These are phyloP conservation scores for Albophoma yamanashiensis DNA, from an alignment of 2,329 filamentous ascomycete genomes.

Conservation along the genomic window DNA sequence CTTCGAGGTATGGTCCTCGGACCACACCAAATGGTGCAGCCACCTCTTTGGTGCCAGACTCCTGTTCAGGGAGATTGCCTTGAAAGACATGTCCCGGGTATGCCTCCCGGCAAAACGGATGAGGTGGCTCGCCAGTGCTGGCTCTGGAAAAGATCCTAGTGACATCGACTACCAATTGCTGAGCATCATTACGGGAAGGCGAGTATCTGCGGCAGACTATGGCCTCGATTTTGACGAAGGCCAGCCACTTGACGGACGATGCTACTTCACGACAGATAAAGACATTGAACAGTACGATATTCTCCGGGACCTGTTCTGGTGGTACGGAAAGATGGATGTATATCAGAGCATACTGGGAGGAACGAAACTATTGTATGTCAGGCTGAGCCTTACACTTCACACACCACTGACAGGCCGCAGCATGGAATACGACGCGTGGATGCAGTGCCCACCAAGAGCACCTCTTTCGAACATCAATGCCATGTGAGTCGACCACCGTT, in stretches of 20 bases:
- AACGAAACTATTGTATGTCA: conserved; percentile 67
- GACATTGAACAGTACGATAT: conserved; percentile 76
- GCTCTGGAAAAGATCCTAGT: conserved; percentile 18
- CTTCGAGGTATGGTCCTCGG: conserved; percentile 90
- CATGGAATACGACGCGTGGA: conserved; percentile 71
- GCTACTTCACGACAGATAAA: conserved; percentile 28
- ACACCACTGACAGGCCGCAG: conserved; percentile 31
- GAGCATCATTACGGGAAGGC: conserved; percentile 27
- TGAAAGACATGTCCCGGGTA: conserved; percentile 58
- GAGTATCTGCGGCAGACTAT: conserved; percentile 26
- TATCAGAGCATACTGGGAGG: conserved; percentile 87
- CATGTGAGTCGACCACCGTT: conserved; percentile 35
- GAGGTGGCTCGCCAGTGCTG: conserved; percentile 12
- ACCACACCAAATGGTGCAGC: conserved; percentile 92
- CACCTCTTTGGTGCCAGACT: conserved; percentile 79
- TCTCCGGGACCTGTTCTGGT: conserved; percentile 84
- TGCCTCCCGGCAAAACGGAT: conserved; percentile 52
- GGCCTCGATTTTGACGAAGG: conserved; percentile 20
- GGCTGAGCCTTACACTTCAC: too few species aligned
- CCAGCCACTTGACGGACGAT: conserved; percentile 14
- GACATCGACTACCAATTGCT: conserved; percentile 32
- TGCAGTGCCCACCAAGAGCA: conserved; percentile 78
- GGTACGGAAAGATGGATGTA: conserved; percentile 89
- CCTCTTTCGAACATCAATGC: conserved; percentile 68
- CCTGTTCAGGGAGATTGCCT: conserved; percentile 73